Evolutionary conservation across 805 yeast genomes (phyloP), one percentile per base, ranked within the genome.

Genomic region (Dipodascopsis tothii): DNA sequence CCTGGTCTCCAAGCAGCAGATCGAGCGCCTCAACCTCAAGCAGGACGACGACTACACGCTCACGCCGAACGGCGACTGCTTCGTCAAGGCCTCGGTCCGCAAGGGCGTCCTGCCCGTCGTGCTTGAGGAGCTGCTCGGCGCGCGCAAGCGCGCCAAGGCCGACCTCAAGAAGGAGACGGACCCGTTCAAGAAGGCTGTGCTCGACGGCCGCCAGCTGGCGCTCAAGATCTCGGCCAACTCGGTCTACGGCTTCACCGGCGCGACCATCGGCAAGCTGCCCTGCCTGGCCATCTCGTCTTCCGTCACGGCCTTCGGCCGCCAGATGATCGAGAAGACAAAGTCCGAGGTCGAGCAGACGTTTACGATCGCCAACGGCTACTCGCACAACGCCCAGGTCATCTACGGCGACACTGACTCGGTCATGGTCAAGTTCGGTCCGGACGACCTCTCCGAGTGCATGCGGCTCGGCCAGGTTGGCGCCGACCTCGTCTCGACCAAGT

Each of bases 381-480:
- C 75, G n/a, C 79, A 73, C 59, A 94, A 92, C 66, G 80, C 97
- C 0, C 75, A 81, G 54, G 98, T 92, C 49, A 81, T 92, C 33
- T 92, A 92, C 61, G 99, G 99, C 71, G 99, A 92, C 65, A 92
- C 99, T 0, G 99, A 92, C 73, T 94, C 98, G 5, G 99, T 92
- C 16, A 94, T 92, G 98, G 96, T 92, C 35, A 88, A 86, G 60
- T 92, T 92, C 68, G 99, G 99, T 1, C 77, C 79, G 25, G 68
- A 70, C 6, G 94, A 86, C 58, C 63, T 90, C 50, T 79, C 72
- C 43, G 82, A 82, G 23, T 84, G 95, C 54, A 94, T 92, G 98
- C 72, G 74, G 42, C 60, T 87, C 44, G 99, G 98, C 4, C 83
- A 87, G 56, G 95, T 90, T 57, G 98, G 97, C 0, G 99, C 99